A percentile compares a stretch with the other conserved stretches of the same genome.
phyloP scores from a whole-genome alignment of 805 yeast genomes.

The Saturnispora quitensis region DNA sequence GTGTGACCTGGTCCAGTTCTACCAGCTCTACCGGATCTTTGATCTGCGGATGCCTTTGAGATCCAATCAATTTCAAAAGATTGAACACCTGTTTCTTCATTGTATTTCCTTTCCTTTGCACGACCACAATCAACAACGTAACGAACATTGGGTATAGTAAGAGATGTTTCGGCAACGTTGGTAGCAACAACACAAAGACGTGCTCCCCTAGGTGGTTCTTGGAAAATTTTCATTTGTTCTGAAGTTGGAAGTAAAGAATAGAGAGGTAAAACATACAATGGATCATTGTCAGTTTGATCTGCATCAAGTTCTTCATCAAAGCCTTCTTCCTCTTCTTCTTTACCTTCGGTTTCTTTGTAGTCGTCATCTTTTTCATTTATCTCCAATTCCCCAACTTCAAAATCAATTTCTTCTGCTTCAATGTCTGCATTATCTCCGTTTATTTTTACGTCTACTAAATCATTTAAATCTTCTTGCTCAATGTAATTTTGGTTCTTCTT shows the following conservation, averaged over 20 bases:
- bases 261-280: slow-evolving; percentile 82
- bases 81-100: slow-evolving; percentile 83
- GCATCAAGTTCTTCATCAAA: slow-evolving; percentile 65
- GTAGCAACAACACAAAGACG: slow-evolving; percentile 92
- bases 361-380: slow-evolving; percentile 35
- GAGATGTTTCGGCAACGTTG: slow-evolving; percentile 94
- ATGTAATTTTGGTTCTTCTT: slow-evolving; percentile 12
- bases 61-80: slow-evolving; percentile 88
- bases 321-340: slow-evolving; percentile 51
- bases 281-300: slow-evolving; percentile 64
- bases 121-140: slow-evolving; percentile 96
- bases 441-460: slow-evolving; percentile 37
- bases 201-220: slow-evolving; percentile 74
- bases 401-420: slow-evolving; percentile 86
- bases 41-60: slow-evolving; percentile 92
- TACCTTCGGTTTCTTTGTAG: slow-evolving; percentile 33
- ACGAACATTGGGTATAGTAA: slow-evolving; percentile 91
- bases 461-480: slow-evolving; percentile 23
- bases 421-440: slow-evolving; percentile 52
- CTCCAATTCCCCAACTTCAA: slow-evolving; percentile 33
- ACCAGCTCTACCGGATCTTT: slow-evolving; percentile 77
- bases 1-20: slow-evolving; percentile 98
- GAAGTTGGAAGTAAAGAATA: slow-evolving; percentile 90
- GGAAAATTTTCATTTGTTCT: slow-evolving; percentile 90
- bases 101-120: slow-evolving; percentile 76